A percentile compares a stretch with the other conserved stretches of the same genome.
Evolutionary conservation across 768 basidiomycete species (phyloP).

Genomic region (Leccinum fibrillosum): DNA sequence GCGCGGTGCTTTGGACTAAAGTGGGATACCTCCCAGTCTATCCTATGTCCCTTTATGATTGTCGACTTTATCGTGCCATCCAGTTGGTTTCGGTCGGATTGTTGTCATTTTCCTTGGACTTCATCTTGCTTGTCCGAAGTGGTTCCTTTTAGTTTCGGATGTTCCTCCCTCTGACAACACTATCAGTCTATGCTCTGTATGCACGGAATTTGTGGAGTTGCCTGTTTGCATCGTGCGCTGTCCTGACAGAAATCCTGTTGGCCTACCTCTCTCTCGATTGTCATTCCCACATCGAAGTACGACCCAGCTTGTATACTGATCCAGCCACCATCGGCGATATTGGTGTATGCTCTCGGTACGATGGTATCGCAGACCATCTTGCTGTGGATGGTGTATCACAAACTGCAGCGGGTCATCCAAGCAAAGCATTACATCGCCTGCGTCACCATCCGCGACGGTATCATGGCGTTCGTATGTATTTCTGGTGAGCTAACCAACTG

Average conservation of each 20-base stretch:
- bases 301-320: constrained; percentile 14
- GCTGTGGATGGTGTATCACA: constrained; percentile 18
- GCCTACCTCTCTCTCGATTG: not conserved
- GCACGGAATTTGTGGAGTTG: not conserved
- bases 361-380: constrained; percentile 15
- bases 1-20: constrained; percentile 8
- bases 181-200: constrained; percentile 20
- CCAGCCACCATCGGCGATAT: not conserved
- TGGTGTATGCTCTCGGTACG: constrained; percentile 8
- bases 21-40: not conserved
- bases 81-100: constrained; percentile 11
- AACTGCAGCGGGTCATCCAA: constrained; percentile 1
- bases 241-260: constrained; percentile 12
- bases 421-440: constrained; percentile 6
- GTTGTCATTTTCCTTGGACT: constrained; percentile 18
- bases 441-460: constrained; percentile 25
- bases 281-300: constrained; percentile 9
- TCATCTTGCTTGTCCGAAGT: constrained; percentile 24
- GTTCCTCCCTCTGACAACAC: not conserved
- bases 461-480: not conserved
- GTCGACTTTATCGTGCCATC: constrained; percentile 10
- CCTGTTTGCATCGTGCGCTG: not conserved
- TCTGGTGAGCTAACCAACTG: not conserved
- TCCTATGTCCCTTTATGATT: constrained; percentile 1
- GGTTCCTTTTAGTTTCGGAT: not conserved